A percentile compares a stretch with the other conserved stretches of the same genome.
phyloP scores from a whole-genome alignment of 129 eudicot genomes.

The Artemisia annua region DNA sequence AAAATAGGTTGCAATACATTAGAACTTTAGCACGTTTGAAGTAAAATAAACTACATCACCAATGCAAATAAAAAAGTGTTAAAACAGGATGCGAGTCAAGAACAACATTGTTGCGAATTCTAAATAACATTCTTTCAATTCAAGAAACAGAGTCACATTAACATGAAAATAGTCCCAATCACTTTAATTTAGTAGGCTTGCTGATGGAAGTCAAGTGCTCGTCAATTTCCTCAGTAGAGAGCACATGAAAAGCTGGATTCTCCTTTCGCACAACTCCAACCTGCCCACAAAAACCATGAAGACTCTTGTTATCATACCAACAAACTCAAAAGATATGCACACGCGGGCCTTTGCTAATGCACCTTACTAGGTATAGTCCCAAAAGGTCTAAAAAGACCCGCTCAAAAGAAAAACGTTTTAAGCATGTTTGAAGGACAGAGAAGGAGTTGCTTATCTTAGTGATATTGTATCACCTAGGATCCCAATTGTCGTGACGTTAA shows the following conservation, averaged over 20 bases:
- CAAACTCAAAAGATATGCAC: too few relatives aligned
- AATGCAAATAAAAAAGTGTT: slow-evolving; percentile 16
- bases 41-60: slow-evolving; percentile 22
- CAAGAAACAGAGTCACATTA: background rate
- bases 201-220: slow-evolving; percentile 96
- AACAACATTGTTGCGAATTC: slow-evolving; percentile 10
- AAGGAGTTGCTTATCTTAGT: too few relatives aligned
- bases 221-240: slow-evolving; percentile 90
- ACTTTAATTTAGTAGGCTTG: slow-evolving; percentile 52
- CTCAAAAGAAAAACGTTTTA: too few relatives aligned
- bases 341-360: too few relatives aligned
- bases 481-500: too few relatives aligned
- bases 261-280: slow-evolving; percentile 93
- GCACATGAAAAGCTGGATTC: slow-evolving; percentile 63
- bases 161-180: slow-evolving; percentile 13
- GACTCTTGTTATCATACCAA: too few relatives aligned
- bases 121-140: slow-evolving; percentile 22
- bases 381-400: too few relatives aligned
- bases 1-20: background rate
- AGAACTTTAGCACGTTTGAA: slow-evolving; percentile 5
- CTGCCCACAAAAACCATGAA: slow-evolving; percentile 36
- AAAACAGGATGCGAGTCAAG: slow-evolving; percentile 15
- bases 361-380: too few relatives aligned
- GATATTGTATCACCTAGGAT: too few relatives aligned
- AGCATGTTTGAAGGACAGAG: too few relatives aligned